Conservation (phyloP, 2,329 filamentous ascomycete species). For the Zymoseptoria pseudotritici region DNA sequence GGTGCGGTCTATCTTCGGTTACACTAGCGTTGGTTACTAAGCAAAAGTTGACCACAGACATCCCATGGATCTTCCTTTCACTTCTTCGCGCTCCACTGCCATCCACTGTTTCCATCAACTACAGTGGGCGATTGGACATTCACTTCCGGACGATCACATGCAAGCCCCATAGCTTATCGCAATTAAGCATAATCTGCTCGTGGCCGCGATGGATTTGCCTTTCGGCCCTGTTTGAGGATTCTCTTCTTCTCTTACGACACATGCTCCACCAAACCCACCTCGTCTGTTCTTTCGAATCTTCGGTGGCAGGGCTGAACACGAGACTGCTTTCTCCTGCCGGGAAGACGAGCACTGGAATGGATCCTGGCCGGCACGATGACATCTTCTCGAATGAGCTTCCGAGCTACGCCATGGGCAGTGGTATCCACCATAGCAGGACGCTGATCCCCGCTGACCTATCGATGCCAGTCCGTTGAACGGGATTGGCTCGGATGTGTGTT, state of each 20-base stretch:
- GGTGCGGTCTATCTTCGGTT: background rate
- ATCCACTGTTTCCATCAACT: background rate
- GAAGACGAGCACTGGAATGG: background rate
- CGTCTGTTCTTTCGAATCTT: background rate
- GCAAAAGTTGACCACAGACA: background rate
- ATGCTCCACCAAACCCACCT: background rate
- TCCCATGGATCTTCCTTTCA: background rate
- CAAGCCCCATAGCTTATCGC: background rate
- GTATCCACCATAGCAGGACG: background rate
- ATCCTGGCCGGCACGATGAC: background rate
- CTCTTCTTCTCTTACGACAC: background rate
- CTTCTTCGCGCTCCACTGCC: background rate
- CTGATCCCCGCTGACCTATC: background rate
- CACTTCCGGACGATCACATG: background rate
- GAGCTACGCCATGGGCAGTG: background rate
- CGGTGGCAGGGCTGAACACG: background rate
- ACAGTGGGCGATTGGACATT: background rate
- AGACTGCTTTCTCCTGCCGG: background rate
- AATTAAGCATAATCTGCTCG: background rate
- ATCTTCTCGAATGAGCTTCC: background rate
- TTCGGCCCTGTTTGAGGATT: background rate
- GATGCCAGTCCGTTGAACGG: background rate
- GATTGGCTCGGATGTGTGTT: background rate
- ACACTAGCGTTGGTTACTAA: background rate
- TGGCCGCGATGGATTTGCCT: background rate